Evolutionary conservation across 2,329 filamentous ascomycete species (phyloP), one percentile per base, ranked within the genome.

Genomic region (Cryoendolithus antarcticus): DNA sequence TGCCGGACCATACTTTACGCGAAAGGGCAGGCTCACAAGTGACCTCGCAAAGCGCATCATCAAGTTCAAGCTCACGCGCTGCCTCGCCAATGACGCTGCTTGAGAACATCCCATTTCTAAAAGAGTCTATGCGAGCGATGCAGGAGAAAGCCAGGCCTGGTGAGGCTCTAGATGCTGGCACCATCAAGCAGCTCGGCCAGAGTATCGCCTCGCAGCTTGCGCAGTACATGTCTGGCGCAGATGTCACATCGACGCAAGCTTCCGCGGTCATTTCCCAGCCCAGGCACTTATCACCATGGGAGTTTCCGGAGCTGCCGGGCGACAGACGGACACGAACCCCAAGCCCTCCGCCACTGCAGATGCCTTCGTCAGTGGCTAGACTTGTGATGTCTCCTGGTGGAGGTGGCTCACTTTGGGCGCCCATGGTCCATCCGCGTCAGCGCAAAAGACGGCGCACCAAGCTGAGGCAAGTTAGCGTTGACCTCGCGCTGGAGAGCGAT

Each of bases 161-260:
- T 27, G 32, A 28, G 9, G 21, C 38, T 15, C 30, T 39, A 30
- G 49, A 53, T 27, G 36, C 49, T 7, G 45, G 51, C 9, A 49
- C 48, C n/a, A 55, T 61, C 30, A 45, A 58, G 36, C 49, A 51
- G 8, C 46, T 62, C 8, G 54, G 58, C 27, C 49, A 52, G 35
- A 57, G 47, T 35, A 59, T 61, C 32, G 59, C 58, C 6, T 49
- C 50, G 11, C 55, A 59, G 38, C 51, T 61, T 35, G 53, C 56
- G 3, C 43, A 52, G 13, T 51, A 56, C 32, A 56, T 60, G 42
- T 38, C 43, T 10, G 39, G 40, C 8, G 35, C 34, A 19, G 15
- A 19, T 19, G 15, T 5, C 15, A 19, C 15, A 19, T 19, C 15
- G 15, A 19, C 15, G 15, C 15, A 19, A 19, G 15, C 15, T 19